Percentiles rank a stretch among this genome's conserved stretches.
Conservation (phyloP, 1,284 basidiomycete genomes). For the Ganoderma lucidum region DNA sequence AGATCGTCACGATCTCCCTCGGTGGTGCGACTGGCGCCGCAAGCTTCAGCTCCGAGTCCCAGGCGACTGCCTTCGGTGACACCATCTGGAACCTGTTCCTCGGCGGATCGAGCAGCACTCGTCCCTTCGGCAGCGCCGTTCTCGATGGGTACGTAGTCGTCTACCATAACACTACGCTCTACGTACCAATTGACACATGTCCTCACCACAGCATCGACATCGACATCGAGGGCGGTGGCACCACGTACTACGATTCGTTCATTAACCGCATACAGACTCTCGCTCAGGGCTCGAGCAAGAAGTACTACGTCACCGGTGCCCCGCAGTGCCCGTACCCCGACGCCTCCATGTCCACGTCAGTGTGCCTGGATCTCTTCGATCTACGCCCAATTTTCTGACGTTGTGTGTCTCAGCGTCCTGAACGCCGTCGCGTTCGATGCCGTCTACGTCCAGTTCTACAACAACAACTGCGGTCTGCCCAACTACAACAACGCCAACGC, state of each 20-base stretch:
- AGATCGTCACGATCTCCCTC: constrained; percentile 69
- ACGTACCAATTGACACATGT: background rate
- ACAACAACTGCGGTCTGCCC: constrained; percentile 64
- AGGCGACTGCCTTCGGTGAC: constrained; percentile 60
- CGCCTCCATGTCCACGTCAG: constrained; percentile 54
- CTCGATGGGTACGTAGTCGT: constrained; percentile 62
- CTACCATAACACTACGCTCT: background rate
- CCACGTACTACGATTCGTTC: constrained; percentile 59
- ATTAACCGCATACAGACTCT: constrained; percentile 58
- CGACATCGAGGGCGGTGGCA: constrained; percentile 70
- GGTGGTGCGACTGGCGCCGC: constrained; percentile 67
- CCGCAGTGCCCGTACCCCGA: constrained; percentile 77
- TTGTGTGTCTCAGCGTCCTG: constrained; percentile 45
- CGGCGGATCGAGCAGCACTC: constrained; percentile 59
- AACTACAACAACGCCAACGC: constrained; percentile 51
- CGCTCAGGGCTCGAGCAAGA: constrained; percentile 57
- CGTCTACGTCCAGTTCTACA: constrained; percentile 72
- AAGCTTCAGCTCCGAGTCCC: constrained; percentile 58
- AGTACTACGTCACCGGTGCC: constrained; percentile 69
- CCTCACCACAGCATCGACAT: constrained; percentile 57
- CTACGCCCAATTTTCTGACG: background rate
- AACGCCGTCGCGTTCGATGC: constrained; percentile 67
- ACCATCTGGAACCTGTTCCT: constrained; percentile 74
- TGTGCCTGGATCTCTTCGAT: background rate
- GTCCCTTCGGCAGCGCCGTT: constrained; percentile 70